Evolutionary conservation across 1,139 yeast species (phyloP).

Genomic region (Eremothecium gossypii): DNA sequence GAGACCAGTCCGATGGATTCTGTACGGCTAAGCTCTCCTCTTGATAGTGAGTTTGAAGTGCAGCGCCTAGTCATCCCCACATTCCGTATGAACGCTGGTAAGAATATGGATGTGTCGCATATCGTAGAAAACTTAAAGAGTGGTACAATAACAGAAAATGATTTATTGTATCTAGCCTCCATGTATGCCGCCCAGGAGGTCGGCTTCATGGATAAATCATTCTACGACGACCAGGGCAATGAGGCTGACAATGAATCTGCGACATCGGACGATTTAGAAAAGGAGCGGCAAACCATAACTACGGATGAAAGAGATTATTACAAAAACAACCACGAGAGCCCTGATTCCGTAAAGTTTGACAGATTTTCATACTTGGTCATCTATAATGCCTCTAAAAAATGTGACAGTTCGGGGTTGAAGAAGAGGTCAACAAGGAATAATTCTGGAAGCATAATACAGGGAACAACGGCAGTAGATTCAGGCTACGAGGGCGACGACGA

Average conservation of each 20-base stretch:
- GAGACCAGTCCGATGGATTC: constrained; percentile 4
- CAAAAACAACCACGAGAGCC: constrained; percentile 6
- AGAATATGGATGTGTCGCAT: constrained; percentile 13
- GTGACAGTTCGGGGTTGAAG: constrained; percentile 3
- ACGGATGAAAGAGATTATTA: constrained; percentile 2
- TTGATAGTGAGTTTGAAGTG: constrained; percentile 4
- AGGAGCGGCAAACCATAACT: not conserved
- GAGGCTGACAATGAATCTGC: constrained; percentile 4
- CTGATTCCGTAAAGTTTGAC: constrained; percentile 20
- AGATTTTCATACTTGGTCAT: constrained; percentile 19
- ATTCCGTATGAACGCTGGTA: constrained; percentile 13
- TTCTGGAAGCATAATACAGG: not conserved
- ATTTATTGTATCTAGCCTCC: constrained; percentile 11
- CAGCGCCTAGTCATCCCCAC: constrained; percentile 18
- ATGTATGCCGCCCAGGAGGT: constrained; percentile 7
- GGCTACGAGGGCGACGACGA: constrained; percentile 6
- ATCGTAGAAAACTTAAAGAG: constrained; percentile 15
- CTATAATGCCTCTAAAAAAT: constrained; percentile 16
- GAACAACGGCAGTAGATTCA: constrained; percentile 1
- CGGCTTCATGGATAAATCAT: constrained; percentile 15
- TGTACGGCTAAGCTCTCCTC: constrained; percentile 1
- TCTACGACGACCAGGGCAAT: constrained; percentile 11
- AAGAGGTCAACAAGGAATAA: not conserved
- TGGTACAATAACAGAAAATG: constrained; percentile 15
- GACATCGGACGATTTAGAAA: constrained; percentile 3